Evolutionary conservation across 805 yeast genomes (phyloP), one percentile per base, ranked within the genome.

Genomic region (Candida gorgasii): DNA sequence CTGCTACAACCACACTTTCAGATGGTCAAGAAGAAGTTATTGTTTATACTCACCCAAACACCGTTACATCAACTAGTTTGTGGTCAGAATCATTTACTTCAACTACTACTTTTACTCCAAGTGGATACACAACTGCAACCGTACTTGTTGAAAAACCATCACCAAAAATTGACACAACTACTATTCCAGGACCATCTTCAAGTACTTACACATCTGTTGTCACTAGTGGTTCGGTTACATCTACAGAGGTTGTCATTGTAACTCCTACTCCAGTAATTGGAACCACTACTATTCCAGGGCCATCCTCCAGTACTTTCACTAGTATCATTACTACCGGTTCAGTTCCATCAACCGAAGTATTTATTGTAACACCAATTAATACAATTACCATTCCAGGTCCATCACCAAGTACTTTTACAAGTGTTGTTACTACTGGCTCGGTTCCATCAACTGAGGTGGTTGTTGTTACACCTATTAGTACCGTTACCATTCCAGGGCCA

Each of bases 141-240:
- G 26, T 20, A 5, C 6, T 23, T 8, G 5, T 23, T 18, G 23
- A 8, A 13, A n/a, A 4, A 5, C 31, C 31, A 16, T 9, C 22
- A 9, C 13, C 4, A 11, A 8, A 24, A 13, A 3, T 6, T 16
- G 15, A 6, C 17, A 16, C 23, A 11, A 16, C 39, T 11, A 24
- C 39, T 8, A 36, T 20, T 17, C 29, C 39, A 36, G 39, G 29
- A 12, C 7, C 37, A 14, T 34, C 28, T 11, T 6, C 37, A 5
- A 18, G 8, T 20, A 14, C 37, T 17, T 31, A 31, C 14, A 18
- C 23, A 9, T 7, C 35, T 4, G 18, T 13, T 12, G 4, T 12
- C 13, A 31, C 35, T 31, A 17, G 13, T 31, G 35, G 23, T 31
- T n/a, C 35, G 6, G 8, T 5, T 17, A n/a, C 35, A 16, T 11